Evolutionary conservation across 495 filamentous ascomycete genomes (phyloP).

Genomic region (Glarea lozoyensis): DNA sequence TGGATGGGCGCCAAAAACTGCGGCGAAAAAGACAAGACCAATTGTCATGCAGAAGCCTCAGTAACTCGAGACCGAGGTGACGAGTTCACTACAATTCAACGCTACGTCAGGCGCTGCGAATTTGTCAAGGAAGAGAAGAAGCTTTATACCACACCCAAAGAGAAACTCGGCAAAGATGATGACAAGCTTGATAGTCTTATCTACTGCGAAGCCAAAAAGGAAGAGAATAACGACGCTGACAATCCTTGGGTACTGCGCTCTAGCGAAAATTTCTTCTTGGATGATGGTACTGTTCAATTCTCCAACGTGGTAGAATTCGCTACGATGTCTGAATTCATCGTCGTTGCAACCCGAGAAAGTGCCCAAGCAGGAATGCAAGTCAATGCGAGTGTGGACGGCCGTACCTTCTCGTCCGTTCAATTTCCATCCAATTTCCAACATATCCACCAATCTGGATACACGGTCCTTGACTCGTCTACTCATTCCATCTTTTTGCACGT

Average conservation of each 20-base stretch:
- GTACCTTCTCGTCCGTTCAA: conserved; percentile 67
- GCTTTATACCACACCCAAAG: conserved; percentile 6
- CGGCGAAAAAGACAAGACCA: conserved; percentile 24
- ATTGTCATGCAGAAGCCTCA: conserved; percentile 64
- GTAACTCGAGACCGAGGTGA: conserved; percentile 66
- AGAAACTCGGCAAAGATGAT: conserved; percentile 22
- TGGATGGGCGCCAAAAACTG: conserved; percentile 70
- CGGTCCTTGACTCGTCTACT: conserved; percentile 84
- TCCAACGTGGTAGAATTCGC: conserved; percentile 74
- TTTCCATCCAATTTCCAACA: conserved; percentile 81
- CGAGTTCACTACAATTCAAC: conserved; percentile 56
- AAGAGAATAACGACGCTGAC: conserved; percentile 47
- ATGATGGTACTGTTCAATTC: conserved; percentile 43
- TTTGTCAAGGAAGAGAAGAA: conserved; percentile 61
- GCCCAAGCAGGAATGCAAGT: conserved; percentile 60
- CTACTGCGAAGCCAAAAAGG: conserved; percentile 67
- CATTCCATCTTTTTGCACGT: conserved; percentile 92
- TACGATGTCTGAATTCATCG: conserved; percentile 89
- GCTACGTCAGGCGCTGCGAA: conserved; percentile 66
- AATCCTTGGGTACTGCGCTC: conserved; percentile 60
- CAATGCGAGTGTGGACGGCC: conserved; percentile 75
- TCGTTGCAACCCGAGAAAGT: conserved; percentile 67
- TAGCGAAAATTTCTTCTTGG: conserved; percentile 66
- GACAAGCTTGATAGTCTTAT: conserved; percentile 49
- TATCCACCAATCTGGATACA: conserved; percentile 68